Percentiles rank a stretch among this genome's conserved stretches.
Evolutionary conservation across 768 basidiomycete genomes (phyloP).

Genomic region (Auricularia heimuer): DNA sequence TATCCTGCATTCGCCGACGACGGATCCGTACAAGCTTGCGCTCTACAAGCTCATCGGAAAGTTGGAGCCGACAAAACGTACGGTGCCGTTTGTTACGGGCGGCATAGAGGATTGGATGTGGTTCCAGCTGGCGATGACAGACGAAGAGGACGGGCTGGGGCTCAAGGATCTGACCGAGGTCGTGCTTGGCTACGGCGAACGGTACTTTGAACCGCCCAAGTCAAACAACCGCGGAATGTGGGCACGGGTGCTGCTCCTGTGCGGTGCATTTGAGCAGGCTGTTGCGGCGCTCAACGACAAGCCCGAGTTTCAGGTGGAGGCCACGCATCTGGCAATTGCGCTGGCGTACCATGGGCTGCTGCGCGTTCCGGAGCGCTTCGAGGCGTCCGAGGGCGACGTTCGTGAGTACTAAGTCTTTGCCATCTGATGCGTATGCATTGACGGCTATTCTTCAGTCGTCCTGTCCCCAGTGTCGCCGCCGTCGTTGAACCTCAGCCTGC

Average conservation of each 20-base stretch:
- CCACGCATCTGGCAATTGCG: slow-evolving; percentile 86
- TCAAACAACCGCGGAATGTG: slow-evolving; percentile 49
- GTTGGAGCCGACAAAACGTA: slow-evolving; percentile 71
- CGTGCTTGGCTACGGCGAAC: slow-evolving; percentile 66
- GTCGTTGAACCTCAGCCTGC: slow-evolving; percentile 68
- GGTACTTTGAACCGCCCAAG: slow-evolving; percentile 67
- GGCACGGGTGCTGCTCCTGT: slow-evolving; percentile 79
- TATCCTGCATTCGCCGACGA: slow-evolving; percentile 78
- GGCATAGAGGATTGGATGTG: slow-evolving; percentile 98
- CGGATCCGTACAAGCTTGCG: slow-evolving; percentile 93
- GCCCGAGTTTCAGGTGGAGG: slow-evolving; percentile 80
- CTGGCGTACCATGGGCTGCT: slow-evolving; percentile 89
- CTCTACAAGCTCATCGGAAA: slow-evolving; percentile 93
- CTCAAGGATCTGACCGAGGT: slow-evolving; percentile 67
- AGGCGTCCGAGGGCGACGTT: slow-evolving; percentile 77
- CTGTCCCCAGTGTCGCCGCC: slow-evolving; percentile 59
- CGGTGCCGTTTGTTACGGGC: slow-evolving; percentile 72
- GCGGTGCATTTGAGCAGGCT: slow-evolving; percentile 94
- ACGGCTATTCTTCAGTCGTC: slow-evolving; percentile 38
- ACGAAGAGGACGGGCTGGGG: slow-evolving; percentile 75
- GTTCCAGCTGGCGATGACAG: slow-evolving; percentile 90
- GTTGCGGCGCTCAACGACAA: slow-evolving; percentile 86
- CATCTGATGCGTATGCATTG: neutral
- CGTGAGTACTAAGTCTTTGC: slow-evolving; percentile 36
- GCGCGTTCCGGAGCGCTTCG: slow-evolving; percentile 68